Evolutionary conservation across 2,329 filamentous ascomycete genomes (phyloP), one percentile per base, ranked within the genome.

Genomic region (Cryphonectria naterciae): DNA sequence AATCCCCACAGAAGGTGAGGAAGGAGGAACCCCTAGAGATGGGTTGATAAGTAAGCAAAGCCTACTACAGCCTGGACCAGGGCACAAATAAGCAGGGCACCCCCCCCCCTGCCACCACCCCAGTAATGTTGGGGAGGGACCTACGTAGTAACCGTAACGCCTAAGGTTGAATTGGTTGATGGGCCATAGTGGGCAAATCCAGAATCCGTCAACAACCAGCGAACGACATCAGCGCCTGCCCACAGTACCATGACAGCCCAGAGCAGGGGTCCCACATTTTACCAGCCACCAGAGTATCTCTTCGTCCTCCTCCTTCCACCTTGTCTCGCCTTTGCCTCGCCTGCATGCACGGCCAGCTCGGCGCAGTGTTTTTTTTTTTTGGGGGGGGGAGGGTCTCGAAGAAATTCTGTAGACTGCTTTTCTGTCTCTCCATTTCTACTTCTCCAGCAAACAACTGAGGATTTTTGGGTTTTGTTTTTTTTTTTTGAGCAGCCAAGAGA

Each of bases 221-320:
- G 13, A 28, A 22, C 28, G 37, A 43, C 61, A 25, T 43, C 61
- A 63, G n/a, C 61, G 13, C 37, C 37, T n/a, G 17, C 1, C 37
- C 8, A 39, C 1, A 11, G 37, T 39, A 11, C 37, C 3, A 39
- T 11, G 37, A 39, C 46, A 49, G 46, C 46, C 46, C 46, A 49
- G 46, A 17, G 39, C 61, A 64, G 61, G 61, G 61, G 46, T 17
- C 25, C 61, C 61, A 64, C 61, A 64, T 43, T 64, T 56, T 64
- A 64, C 61, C 61, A 64, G 61, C 61, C 61, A 64, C 61, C 61
- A 28, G 61, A 64, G 61, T 64, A 64, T 64, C 61, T 28, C 61
- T n/a, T 43, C 10, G 37, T 64, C 37, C 61, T 64, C 22, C 60
- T 11, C 22, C 60, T 11, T 64, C 61, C 39, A 22, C 58, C 32